Evolutionary conservation across 1,139 yeast species (phyloP).

Genomic region (Scheffersomyces segobiensis): DNA sequence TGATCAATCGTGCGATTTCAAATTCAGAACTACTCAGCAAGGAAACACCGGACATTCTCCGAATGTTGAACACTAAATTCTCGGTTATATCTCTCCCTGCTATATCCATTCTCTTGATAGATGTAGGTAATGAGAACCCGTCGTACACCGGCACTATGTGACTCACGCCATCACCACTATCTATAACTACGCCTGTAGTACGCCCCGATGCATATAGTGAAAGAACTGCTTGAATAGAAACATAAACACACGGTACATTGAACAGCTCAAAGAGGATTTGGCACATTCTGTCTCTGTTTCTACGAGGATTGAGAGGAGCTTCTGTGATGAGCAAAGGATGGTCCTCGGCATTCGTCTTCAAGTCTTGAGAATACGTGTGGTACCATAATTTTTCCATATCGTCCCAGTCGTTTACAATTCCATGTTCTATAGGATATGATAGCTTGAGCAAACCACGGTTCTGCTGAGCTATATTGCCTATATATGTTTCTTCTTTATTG

Average conservation of each 20-base stretch:
- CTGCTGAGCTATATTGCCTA: slow-evolving; percentile 75
- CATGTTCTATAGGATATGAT: slow-evolving; percentile 76
- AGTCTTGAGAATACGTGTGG: slow-evolving; percentile 57
- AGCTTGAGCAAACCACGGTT: slow-evolving; percentile 73
- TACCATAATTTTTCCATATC: slow-evolving; percentile 82
- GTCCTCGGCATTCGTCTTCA: slow-evolving; percentile 52
- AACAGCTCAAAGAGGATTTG: slow-evolving; percentile 82
- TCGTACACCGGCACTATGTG: slow-evolving; percentile 88
- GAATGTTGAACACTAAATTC: slow-evolving; percentile 63
- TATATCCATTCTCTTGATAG: slow-evolving; percentile 73
- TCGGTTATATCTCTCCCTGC: slow-evolving; percentile 90
- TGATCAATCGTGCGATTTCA: slow-evolving; percentile 76
- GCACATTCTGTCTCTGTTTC: slow-evolving; percentile 71
- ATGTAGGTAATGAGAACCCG: slow-evolving; percentile 77
- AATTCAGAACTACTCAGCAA: slow-evolving; percentile 73
- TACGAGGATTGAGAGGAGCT: slow-evolving; percentile 79
- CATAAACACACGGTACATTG: slow-evolving; percentile 83
- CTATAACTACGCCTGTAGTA: slow-evolving; percentile 88
- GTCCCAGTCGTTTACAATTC: slow-evolving; percentile 81
- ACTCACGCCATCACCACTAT: slow-evolving; percentile 90
- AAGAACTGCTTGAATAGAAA: slow-evolving; percentile 81
- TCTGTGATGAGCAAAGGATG: slow-evolving; percentile 78
- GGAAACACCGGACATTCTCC: slow-evolving; percentile 61
- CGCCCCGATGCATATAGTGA: slow-evolving; percentile 86
- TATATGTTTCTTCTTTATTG: slow-evolving; percentile 44